Evolutionary conservation across 1,139 yeast genomes (phyloP), one percentile per base, ranked within the genome.

Genomic region (Sugiyamaella xylanicola): DNA sequence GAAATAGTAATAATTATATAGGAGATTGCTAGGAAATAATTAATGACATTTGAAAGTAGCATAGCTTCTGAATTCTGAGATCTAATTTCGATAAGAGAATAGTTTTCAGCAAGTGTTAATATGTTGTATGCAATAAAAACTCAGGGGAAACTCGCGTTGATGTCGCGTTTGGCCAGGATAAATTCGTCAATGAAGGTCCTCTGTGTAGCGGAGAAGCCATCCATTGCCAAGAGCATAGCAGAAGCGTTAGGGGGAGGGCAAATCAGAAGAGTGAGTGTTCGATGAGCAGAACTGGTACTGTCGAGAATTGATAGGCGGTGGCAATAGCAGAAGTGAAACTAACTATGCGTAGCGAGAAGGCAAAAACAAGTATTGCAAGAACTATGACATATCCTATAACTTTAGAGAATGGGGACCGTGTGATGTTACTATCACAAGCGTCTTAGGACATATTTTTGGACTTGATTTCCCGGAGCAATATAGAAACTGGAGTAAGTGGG

Each of bases 191-290:
- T 87, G 91, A 84, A 77, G 67, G 82, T 95, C 4, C 80, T 95
- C 54, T 93, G 98, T 72, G 97, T 95, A 57, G 99, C 99, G 1
- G 99, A 95, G 73, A 95, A 95, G 73, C 96, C 96, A 55, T 88
- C 97, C 1, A 93, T 95, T 53, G 95, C 98, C 8, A 89, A 86
- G 68, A 87, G 91, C 22, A 93, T 95, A 13, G 82, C 97, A 0
- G 69, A 73, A 32, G 84, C 86, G 1, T 78, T 93, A 3, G 84
- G 93, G 20, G 96, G 96, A 4, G 95, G 95, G 0, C 68, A 79
- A 3, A 74, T 78, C 29, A 67, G 68, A 7, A 59, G 63, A 13
- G 66, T 65, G 53, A 52, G 65, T 50, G 49, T 21, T 19, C n/a
- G n/a, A n/a, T n/a, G n/a, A n/a, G n/a, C n/a, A n/a, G n/a, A n/a